Evolutionary conservation across 352 stramenopile genomes (phyloP).

Genomic region (Pythium insidiosum): DNA sequence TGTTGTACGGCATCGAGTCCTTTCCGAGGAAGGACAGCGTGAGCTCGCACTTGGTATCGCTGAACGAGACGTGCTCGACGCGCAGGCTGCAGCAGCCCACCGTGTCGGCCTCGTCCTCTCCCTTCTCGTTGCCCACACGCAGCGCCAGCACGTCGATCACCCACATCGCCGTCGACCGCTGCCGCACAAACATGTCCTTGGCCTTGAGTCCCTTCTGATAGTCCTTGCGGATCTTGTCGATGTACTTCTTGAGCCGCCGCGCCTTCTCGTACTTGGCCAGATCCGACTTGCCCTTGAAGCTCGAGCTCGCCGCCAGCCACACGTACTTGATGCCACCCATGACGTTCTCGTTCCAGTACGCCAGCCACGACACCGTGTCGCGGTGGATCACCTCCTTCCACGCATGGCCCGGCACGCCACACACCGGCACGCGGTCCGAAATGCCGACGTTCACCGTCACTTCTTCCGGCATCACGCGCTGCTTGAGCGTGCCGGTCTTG

Average conservation of each 20-base stretch:
- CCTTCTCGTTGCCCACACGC: constrained; percentile 99
- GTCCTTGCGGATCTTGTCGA: constrained; percentile 92
- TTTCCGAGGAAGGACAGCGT: constrained; percentile 99
- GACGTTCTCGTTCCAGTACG: constrained; percentile 98
- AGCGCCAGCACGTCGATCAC: constrained; percentile 99
- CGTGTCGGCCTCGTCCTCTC: constrained; percentile 98
- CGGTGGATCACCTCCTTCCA: constrained; percentile 97
- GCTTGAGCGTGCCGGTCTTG: constrained; percentile 98
- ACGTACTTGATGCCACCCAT: constrained; percentile 99
- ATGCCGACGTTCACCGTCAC: constrained; percentile 97
- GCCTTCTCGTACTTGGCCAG: constrained; percentile 99
- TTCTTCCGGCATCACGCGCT: constrained; percentile 93
- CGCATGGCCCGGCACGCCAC: constrained; percentile 90
- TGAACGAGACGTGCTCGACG: constrained; percentile 98
- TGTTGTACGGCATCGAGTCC: constrained; percentile 99
- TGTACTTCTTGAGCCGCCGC: constrained; percentile 95
- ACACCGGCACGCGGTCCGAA: constrained; percentile 87
- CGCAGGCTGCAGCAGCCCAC: constrained; percentile 99
- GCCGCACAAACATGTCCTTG: constrained; percentile 88
- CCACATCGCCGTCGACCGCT: constrained; percentile 99
- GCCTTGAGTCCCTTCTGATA: constrained; percentile 85
- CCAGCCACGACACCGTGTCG: constrained; percentile 88
- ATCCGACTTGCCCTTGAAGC: constrained; percentile 99
- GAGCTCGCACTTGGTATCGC: constrained; percentile 88
- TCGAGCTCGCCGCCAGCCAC: constrained; percentile 95